Evolutionary conservation across 1,139 yeast genomes (phyloP).

Genomic region (Taphrina wiesneri): DNA sequence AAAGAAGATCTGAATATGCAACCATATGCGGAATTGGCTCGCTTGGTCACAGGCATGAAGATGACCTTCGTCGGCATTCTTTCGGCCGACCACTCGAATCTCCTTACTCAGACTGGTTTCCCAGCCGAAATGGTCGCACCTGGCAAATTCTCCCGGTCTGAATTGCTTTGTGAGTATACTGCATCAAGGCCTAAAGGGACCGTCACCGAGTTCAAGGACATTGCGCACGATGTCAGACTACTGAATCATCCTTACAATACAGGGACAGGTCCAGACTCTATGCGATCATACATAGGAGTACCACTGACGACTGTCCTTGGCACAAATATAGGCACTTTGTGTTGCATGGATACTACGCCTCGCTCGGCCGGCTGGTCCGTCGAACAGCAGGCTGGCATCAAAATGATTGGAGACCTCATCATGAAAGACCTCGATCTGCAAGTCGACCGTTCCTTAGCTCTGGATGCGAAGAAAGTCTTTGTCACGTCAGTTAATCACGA

Average conservation of each 20-base stretch:
- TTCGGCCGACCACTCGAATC: not conserved
- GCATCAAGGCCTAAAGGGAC: not conserved
- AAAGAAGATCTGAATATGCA: slow-evolving; percentile 1
- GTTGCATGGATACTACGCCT: slow-evolving; percentile 20
- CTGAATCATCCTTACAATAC: slow-evolving; percentile 12
- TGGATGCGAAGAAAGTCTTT: slow-evolving; percentile 14
- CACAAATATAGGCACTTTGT: slow-evolving; percentile 18
- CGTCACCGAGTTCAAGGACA: not conserved
- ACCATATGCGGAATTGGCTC: slow-evolving; percentile 14
- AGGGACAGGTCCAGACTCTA: slow-evolving; percentile 1
- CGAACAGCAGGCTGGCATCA: slow-evolving; percentile 7
- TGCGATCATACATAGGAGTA: slow-evolving; percentile 25
- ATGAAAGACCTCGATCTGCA: slow-evolving; percentile 30
- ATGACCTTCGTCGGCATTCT: slow-evolving; percentile 5
- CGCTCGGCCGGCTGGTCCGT: not conserved
- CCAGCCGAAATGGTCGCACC: not conserved
- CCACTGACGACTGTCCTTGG: slow-evolving; percentile 18
- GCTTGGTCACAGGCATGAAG: slow-evolving; percentile 10
- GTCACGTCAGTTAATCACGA: slow-evolving; percentile 20
- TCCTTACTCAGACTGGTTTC: not conserved
- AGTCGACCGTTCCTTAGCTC: slow-evolving; percentile 1
- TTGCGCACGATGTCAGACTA: slow-evolving; percentile 7
- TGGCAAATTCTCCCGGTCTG: slow-evolving; percentile 1
- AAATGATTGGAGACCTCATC: slow-evolving; percentile 15
- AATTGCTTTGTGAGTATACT: slow-evolving; percentile 2